These are phyloP conservation scores for Saccharomycopsis javanensis DNA, from an alignment of 805 yeast species.

Conservation along the genomic window DNA sequence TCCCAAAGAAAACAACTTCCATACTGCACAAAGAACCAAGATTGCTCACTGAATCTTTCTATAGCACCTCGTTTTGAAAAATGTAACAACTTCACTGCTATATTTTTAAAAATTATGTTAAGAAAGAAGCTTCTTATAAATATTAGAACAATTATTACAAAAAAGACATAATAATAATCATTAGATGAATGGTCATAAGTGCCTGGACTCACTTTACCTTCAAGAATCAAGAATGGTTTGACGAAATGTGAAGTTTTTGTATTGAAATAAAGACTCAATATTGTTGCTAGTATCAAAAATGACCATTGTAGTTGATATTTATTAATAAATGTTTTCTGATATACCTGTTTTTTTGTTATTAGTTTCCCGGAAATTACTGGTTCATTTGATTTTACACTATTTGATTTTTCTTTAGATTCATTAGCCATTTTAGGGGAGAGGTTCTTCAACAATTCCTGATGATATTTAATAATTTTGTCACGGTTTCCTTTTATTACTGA, in stretches of 20 bases:
- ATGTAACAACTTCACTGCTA: conserved; percentile 35
- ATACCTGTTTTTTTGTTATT: background rate
- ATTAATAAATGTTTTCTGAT: background rate
- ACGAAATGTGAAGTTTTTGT: conserved; percentile 7
- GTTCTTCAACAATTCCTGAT: too few relatives aligned
- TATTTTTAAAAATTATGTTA: conserved; percentile 47
- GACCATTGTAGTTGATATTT: conserved; percentile 7
- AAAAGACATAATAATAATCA: conserved; percentile 44
- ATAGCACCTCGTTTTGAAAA: conserved; percentile 42
- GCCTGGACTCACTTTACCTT: conserved; percentile 15
- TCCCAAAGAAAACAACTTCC: conserved; percentile 47
- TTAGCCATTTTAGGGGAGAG: too few relatives aligned
- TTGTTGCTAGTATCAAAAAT: background rate
- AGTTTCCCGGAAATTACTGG: background rate
- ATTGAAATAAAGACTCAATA: background rate
- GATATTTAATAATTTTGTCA: too few relatives aligned
- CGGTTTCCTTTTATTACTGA: too few relatives aligned
- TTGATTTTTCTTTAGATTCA: background rate
- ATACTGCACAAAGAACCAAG: conserved; percentile 65
- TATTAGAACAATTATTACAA: conserved; percentile 46
- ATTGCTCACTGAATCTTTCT: conserved; percentile 76
- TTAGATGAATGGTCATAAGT: conserved; percentile 46
- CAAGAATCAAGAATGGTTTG: conserved; percentile 2
- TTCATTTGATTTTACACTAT: background rate
- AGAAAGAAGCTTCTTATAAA: conserved; percentile 53